Base-by-base conservation (phyloP, 2,329 filamentous ascomycete genomes). In the Aschersonia sp. region DNA sequence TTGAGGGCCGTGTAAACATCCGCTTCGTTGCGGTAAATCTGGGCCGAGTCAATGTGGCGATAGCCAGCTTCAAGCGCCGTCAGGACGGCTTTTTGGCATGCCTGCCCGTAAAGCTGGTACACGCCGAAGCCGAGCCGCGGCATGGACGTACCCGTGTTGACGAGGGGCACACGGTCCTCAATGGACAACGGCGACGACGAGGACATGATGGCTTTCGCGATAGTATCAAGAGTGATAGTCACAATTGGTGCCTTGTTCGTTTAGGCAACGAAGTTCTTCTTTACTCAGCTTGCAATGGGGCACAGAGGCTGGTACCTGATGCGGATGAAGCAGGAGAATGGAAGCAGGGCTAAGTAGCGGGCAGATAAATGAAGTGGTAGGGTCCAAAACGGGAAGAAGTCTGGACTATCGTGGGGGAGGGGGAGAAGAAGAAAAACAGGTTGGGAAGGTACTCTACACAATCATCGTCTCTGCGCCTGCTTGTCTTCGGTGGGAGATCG, bases 111-210 rank as follows among this genome's bases (percentile, higher is more conserved):
- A 5, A 79, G 77, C 50, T 72, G 74, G 64, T 83, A 87, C 50
- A 86, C 81, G 45, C 83, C 83, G 56, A 87, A 85, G 10, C 83
- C 83, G 8, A 87, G 71, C 31, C 70, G 71, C 30, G 84, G 83
- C 14, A 87, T 22, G 11, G 40, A 41, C 14, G 40, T 81, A 11
- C 46, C 45, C 1, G 58, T 55, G 12, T 55, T 54, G 31, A 52
- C 49, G 12, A 66, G 52, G 6, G 51, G 30, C 29, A 61, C 41
- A 5, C 48, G 45, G 22, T 52, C 49, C 3, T 52, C n/a, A 40
- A 53, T 44, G 8, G 46, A 53, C n/a, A 54, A 47, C 4, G n/a
- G 43, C 14, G 39, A 47, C 44, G 37, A 32, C 9, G 32, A 31
- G 41, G 12, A 12, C 8, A 37, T 37, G 35, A 8, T 8, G 12